Conservation (phyloP, 1,139 yeast genomes). For the Martiniozyma asiatica region DNA sequence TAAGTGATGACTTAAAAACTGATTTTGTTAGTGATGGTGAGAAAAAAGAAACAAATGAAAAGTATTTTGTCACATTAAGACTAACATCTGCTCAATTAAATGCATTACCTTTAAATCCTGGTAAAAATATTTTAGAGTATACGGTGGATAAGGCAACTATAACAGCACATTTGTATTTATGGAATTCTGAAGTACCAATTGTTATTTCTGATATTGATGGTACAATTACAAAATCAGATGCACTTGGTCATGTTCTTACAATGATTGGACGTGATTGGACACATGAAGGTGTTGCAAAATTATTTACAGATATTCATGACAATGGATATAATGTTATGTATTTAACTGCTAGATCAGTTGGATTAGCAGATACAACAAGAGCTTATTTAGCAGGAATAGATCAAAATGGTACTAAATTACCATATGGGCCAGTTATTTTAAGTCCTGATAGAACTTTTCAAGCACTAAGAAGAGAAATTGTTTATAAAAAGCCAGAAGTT, state of each 20-base stretch:
- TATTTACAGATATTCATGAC: constrained; percentile 70
- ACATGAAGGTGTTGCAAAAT: constrained; percentile 86
- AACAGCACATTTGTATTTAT: constrained; percentile 60
- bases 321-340: constrained; percentile 93
- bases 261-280: constrained; percentile 98
- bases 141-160: constrained; percentile 76
- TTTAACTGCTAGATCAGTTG: constrained; percentile 89
- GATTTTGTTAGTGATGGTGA: background rate
- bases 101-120: constrained; percentile 60
- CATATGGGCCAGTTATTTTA: constrained; percentile 86
- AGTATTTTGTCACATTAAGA: constrained; percentile 68
- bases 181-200: constrained; percentile 80
- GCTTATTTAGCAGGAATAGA: constrained; percentile 68
- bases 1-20: background rate
- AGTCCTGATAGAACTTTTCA: constrained; percentile 98
- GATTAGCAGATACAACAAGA: constrained; percentile 89
- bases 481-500: constrained; percentile 89
- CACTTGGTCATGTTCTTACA: constrained; percentile 89
- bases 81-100: constrained; percentile 83
- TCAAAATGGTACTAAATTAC: constrained; percentile 65
- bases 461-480: constrained; percentile 83
- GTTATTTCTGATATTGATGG: constrained; percentile 98
- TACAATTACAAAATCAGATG: constrained; percentile 95
- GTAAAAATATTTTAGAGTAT: constrained; percentile 69
- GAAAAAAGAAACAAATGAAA: background rate